Base-by-base conservation (phyloP, 306 rosid genomes). In the Alnus glutinosa region DNA sequence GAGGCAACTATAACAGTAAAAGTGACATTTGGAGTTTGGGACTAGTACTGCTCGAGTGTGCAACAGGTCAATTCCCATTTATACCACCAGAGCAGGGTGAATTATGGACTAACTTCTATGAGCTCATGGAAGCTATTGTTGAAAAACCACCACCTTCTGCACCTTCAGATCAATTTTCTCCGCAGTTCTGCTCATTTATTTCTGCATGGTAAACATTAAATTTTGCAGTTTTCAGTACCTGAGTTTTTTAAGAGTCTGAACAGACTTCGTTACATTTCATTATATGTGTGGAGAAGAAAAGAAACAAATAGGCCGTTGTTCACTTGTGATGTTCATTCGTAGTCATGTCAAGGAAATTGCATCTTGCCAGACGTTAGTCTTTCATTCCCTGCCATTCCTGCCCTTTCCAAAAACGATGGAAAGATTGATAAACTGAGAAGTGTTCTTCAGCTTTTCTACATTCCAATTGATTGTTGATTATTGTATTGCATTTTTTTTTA, bases 11-110 rank as follows among this genome's bases (percentile, higher is more conserved):
- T 88, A 86, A 90, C 85, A 83, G 82, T 85, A 96, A 91, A 86
- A 91, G 98, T 89, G 99, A 96, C 85, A 96, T 96, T 57, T 96
- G 99, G 99, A 93, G 99, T 88, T 87, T 91, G 70, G 99, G 99
- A 61, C 83, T 96, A 61, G 90, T 93, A 77, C 68, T 96, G 75
- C 98, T 96, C 2, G 99, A 96, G 90, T 91, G 98, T 80, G 99
- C 99, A 72, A 77, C 89, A 19, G 99, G 99, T 48, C 70, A 77
- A 80, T 96, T 96, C 82, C 98, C 99, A 74, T 96, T 90, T 85
- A 75, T 78, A 58, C 99, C 99, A 50, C 91, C 93, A 0, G 97
- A 90, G 85, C 92, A 87, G 85, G 80, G 72, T 79, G 90, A 83
- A 82, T 85, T 14, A 55, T 96, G 99, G 99, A 86, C 75, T 49